Evolutionary conservation across 1,284 basidiomycete genomes (phyloP).

Genomic region (Trametes hirsuta): DNA sequence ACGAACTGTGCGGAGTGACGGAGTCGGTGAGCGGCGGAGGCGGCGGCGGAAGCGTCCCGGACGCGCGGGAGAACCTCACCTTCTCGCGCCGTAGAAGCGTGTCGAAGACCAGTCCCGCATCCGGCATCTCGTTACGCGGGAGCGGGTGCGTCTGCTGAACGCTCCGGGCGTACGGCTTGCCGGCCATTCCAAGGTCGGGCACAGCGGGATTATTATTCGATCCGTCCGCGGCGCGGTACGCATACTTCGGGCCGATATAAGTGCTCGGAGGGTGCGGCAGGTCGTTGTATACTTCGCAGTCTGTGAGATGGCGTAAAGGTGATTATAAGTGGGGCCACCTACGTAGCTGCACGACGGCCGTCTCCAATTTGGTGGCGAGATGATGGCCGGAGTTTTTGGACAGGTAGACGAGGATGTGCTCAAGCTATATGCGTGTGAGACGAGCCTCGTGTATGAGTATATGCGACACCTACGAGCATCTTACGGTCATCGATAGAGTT

Average conservation of each 20-base stretch:
- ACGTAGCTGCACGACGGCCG: conserved; percentile 61
- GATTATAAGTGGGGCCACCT: conserved; percentile 32
- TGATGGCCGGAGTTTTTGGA: conserved; percentile 55
- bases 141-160: conserved; percentile 74
- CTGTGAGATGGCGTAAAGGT: background rate
- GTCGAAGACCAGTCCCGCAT: conserved; percentile 79
- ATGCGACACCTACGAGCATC: conserved; percentile 47
- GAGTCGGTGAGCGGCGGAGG: conserved; percentile 8
- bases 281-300: conserved; percentile 67
- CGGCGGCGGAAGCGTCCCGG: background rate
- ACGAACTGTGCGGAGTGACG: conserved; percentile 54
- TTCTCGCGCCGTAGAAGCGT: conserved; percentile 62
- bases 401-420: conserved; percentile 69
- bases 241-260: conserved; percentile 60
- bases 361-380: conserved; percentile 51
- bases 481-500: conserved; percentile 73
- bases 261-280: conserved; percentile 78
- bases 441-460: conserved; percentile 24
- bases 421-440: conserved; percentile 52
- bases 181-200: conserved; percentile 77
- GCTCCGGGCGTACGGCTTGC: conserved; percentile 74
- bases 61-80: conserved; percentile 36
- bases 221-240: conserved; percentile 73
- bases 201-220: conserved; percentile 69
- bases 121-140: conserved; percentile 69